Conservation (phyloP, 179 eudicot genomes). For the Kewa caespitosa region DNA sequence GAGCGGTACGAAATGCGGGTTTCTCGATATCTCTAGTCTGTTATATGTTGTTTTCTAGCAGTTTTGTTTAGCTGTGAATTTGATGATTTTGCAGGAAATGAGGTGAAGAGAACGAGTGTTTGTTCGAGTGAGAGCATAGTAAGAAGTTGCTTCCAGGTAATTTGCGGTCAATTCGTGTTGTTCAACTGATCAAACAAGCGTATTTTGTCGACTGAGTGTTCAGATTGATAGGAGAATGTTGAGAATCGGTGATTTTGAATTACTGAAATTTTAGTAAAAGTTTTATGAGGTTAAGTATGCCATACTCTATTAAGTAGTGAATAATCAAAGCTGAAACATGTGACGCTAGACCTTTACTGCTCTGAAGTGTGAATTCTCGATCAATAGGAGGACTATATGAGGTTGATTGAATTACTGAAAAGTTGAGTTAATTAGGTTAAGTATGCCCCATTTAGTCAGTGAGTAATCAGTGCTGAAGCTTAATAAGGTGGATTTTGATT, state of each 20-base stretch:
- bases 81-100: conserved; percentile 35
- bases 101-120: conserved; percentile 10
- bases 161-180: not conserved
- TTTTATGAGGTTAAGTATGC: not conserved
- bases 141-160: conserved; percentile 28
- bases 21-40: not conserved
- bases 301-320: not conserved
- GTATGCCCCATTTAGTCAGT: not conserved
- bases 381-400: too few species aligned
- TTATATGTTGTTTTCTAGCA: not conserved
- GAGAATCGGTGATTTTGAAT: not conserved
- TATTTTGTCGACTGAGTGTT: not conserved
- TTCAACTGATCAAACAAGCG: not conserved
- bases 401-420: too few species aligned
- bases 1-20: conserved; percentile 32
- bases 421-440: not conserved
- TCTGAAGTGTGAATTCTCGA: too few species aligned
- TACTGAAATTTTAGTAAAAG: too few species aligned
- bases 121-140: not conserved
- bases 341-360: not conserved
- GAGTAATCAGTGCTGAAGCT: not conserved
- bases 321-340: not conserved
- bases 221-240: not conserved
- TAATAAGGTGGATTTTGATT: not conserved
- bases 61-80: not conserved